Evolutionary conservation across 495 filamentous ascomycete genomes (phyloP).

Genomic region (Penicillium turbatum): DNA sequence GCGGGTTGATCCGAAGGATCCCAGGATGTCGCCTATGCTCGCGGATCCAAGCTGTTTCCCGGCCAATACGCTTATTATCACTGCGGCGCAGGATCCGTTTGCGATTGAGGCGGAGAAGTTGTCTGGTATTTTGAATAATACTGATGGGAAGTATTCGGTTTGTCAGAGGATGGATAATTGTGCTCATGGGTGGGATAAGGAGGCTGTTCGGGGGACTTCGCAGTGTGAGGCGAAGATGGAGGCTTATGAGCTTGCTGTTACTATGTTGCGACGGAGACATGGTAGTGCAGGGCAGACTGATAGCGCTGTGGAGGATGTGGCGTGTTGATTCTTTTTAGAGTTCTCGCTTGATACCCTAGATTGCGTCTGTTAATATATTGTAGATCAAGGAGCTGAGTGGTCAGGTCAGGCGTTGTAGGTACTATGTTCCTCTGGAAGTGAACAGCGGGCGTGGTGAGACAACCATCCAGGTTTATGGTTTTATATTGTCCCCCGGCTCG

Average conservation of each 20-base stretch:
- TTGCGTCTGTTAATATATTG: neutral
- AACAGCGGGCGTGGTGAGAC: no score
- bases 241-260: constrained; percentile 30
- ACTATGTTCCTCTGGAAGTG: no score
- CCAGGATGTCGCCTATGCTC: constrained; percentile 38
- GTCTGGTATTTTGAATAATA: constrained; percentile 28
- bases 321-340: constrained; percentile 6
- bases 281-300: neutral
- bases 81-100: constrained; percentile 37
- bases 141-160: constrained; percentile 31
- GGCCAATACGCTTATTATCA: constrained; percentile 38
- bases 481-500: no score
- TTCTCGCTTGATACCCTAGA: constrained; percentile 10
- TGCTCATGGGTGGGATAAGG: constrained; percentile 42
- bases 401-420: no score
- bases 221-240: constrained; percentile 33
- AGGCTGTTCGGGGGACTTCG: constrained; percentile 21
- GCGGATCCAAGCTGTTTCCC: constrained; percentile 36
- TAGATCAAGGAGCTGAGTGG: neutral
- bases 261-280: constrained; percentile 15
- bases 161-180: constrained; percentile 36
- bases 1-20: constrained; percentile 26
- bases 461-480: no score
- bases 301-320: neutral
- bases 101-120: constrained; percentile 40